These are phyloP conservation scores for Penicillium flavigenum DNA, from an alignment of 495 filamentous ascomycete species.

Conservation along the genomic window DNA sequence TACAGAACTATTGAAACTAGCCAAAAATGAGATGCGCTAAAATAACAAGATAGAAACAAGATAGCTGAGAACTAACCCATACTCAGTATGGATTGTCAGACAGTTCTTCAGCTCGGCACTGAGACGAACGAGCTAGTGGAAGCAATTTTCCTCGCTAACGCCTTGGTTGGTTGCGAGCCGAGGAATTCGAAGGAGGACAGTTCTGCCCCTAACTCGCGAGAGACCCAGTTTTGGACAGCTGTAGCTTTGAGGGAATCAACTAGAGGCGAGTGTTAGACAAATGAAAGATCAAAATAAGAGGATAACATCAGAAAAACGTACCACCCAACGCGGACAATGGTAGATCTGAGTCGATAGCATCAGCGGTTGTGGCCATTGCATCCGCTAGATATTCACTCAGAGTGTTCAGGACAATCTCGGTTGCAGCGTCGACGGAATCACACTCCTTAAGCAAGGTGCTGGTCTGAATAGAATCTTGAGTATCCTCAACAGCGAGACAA, in stretches of 20 bases:
- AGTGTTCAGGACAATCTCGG: conserved; percentile 18
- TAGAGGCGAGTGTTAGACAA: conserved; percentile 15
- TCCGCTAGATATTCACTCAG: conserved; percentile 25
- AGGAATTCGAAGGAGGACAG: conserved; percentile 31
- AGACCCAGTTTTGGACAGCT: conserved; percentile 42
- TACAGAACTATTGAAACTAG: conserved; percentile 6
- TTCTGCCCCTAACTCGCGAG: conserved; percentile 26
- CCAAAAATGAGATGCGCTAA: conserved; percentile 5
- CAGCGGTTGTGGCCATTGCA: conserved; percentile 27
- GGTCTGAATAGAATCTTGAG: conserved; percentile 9
- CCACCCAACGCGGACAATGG: conserved; percentile 29
- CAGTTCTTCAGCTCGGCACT: conserved; percentile 12
- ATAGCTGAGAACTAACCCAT: background rate
- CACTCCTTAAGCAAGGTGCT: conserved; percentile 19
- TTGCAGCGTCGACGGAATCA: conserved; percentile 14
- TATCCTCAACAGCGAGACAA: conserved; percentile 9
- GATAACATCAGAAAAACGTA: conserved; percentile 9
- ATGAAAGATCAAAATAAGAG: background rate
- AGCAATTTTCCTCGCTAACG: conserved; percentile 25
- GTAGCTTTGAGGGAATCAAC: conserved; percentile 43
- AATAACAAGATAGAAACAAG: background rate
- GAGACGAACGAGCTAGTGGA: conserved; percentile 25
- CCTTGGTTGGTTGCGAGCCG: conserved; percentile 25
- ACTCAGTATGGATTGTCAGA: background rate
- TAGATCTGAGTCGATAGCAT: conserved; percentile 27